Evolutionary conservation across 176 grass and related monocot species (phyloP), one percentile per base, ranked within the genome.

Genomic region (Zea luxurians): DNA sequence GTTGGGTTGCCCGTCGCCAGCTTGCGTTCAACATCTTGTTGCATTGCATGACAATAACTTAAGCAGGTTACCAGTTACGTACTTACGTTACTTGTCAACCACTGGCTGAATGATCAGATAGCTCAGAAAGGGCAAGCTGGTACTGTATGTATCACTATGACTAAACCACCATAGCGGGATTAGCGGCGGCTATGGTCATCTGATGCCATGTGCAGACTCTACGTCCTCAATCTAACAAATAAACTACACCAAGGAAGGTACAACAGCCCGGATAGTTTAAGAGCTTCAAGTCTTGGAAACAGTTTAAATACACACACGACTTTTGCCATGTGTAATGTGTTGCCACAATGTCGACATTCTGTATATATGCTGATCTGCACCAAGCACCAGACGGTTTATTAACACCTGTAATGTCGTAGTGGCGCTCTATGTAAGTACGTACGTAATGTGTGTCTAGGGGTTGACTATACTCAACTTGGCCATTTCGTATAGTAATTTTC

Each of bases 261-360:
- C 49, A 60, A 45, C 38, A 18, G 21, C 49, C 16, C 13, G 1
- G 61, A 8, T 15, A 45, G 8, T 38, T 17, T 48, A 60, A 3
- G 34, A 62, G 5, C 43, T 52, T 8, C 2, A 17, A 3, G 43
- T 42, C 18, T 61, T 55, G 43, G 58, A 47, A 53, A 2, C 68
- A 15, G 17, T 50, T 50, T 18, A 40, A 2, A 40, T 54, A 6
- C 2, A 5, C 10, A 36, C 49, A 43, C 48, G 46, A 80, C 77
- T 68, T 59, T 48, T 21, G 60, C 4, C 38, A 61, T 59, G 55
- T 36, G 20, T 62, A 35, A 62, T 1, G 4, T 75, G 84, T 80
- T 61, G 84, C 8, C 38, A 80, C 37, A 42, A 38, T 80, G 84
- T 80, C 77, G 77, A 86, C 83, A 74, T 68, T 48, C 27, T 27